These are phyloP conservation scores for Candida ulmi DNA, from an alignment of 805 yeast species.

Conservation along the genomic window DNA sequence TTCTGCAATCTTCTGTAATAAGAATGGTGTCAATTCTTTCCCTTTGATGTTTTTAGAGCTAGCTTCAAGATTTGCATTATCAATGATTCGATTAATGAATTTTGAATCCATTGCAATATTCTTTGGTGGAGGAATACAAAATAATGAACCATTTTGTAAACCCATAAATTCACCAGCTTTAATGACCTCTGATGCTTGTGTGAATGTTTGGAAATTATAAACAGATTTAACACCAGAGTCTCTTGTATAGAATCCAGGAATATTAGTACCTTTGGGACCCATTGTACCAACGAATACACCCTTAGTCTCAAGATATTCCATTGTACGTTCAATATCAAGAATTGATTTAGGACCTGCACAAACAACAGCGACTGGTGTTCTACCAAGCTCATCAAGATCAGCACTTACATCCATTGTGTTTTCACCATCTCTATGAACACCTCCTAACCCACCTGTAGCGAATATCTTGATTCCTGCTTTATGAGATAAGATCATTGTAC, in stretches of 20 bases:
- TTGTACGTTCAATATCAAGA: constrained; percentile 70
- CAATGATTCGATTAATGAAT: constrained; percentile 51
- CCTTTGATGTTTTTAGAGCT: constrained; percentile 49
- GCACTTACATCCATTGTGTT: constrained; percentile 77
- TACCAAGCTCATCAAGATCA: constrained; percentile 77
- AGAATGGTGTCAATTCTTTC: constrained; percentile 74
- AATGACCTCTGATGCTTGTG: constrained; percentile 60
- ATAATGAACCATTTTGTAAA: constrained; percentile 61
- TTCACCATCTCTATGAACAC: constrained; percentile 80
- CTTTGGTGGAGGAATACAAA: constrained; percentile 79
- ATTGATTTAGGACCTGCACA: constrained; percentile 91
- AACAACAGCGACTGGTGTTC: constrained; percentile 84
- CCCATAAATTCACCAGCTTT: constrained; percentile 42
- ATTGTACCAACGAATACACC: constrained; percentile 81
- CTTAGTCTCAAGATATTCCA: constrained; percentile 85
- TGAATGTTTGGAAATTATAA: constrained; percentile 46
- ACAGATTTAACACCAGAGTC: constrained; percentile 75
- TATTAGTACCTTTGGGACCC: constrained; percentile 43
- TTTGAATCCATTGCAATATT: constrained; percentile 51
- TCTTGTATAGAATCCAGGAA: constrained; percentile 81
- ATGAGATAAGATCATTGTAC: constrained; percentile 78
- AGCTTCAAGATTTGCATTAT: constrained; percentile 55
- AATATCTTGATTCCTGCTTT: constrained; percentile 76
- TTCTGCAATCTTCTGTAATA: constrained; percentile 57
- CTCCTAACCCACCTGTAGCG: constrained; percentile 93